Percentiles rank a stretch among this genome's conserved stretches.
These are phyloP conservation scores for Neurospora sublineolata DNA, from an alignment of 495 filamentous ascomycete genomes.

Conservation along the genomic window DNA sequence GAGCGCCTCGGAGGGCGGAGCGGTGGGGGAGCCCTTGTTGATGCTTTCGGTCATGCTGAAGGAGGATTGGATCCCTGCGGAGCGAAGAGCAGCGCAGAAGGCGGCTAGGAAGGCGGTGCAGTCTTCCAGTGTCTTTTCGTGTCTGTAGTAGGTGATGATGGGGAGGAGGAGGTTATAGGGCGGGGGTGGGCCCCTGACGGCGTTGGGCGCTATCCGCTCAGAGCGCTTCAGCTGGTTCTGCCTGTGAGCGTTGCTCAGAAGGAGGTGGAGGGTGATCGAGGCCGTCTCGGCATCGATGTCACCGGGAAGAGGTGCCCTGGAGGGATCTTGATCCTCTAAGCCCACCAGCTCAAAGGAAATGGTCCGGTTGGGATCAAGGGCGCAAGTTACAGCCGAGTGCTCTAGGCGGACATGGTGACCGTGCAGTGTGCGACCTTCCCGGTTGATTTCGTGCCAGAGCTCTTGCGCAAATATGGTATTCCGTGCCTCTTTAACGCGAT, in stretches of 20 bases:
- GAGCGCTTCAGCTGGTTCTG: slow-evolving; percentile 42
- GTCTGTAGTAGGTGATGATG: slow-evolving; percentile 51
- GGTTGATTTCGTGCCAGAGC: slow-evolving; percentile 79
- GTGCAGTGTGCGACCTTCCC: slow-evolving; percentile 62
- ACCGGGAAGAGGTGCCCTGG: slow-evolving; percentile 12
- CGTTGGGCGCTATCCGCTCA: background rate
- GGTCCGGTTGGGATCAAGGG: slow-evolving; percentile 26
- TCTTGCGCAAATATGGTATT: slow-evolving; percentile 88
- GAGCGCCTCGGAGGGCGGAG: slow-evolving; percentile 9
- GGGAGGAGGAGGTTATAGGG: slow-evolving; percentile 55
- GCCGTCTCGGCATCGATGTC: slow-evolving; percentile 45
- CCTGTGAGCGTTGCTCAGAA: slow-evolving; percentile 58
- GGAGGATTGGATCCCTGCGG: slow-evolving; percentile 14
- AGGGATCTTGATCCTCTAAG: slow-evolving; percentile 22
- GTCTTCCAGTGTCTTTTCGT: slow-evolving; percentile 33
- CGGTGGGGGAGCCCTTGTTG: slow-evolving; percentile 9
- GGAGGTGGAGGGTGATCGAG: slow-evolving; percentile 47
- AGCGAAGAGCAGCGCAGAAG: slow-evolving; percentile 11
- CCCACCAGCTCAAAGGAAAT: slow-evolving; percentile 47
- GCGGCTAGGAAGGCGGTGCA: slow-evolving; percentile 8
- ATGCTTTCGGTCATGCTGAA: slow-evolving; percentile 17
- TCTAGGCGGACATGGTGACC: slow-evolving; percentile 52
- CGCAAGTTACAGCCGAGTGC: slow-evolving; percentile 46
- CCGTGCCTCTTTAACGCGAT: slow-evolving; percentile 65
- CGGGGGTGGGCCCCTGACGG: slow-evolving; percentile 31